phyloP scores from a whole-genome alignment of 1,284 basidiomycete species.

The Melampsora larici-populina region DNA sequence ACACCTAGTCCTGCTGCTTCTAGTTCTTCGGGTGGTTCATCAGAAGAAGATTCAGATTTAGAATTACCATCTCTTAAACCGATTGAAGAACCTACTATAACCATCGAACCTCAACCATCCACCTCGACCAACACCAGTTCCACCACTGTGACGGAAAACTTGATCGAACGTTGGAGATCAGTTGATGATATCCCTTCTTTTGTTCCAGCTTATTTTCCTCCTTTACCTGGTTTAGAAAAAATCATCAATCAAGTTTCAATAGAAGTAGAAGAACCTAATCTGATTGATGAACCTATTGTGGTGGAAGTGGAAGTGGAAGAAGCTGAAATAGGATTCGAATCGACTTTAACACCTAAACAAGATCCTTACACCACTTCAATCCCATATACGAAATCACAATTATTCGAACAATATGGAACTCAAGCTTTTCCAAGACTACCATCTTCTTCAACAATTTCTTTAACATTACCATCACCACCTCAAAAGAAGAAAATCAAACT shows the following conservation, averaged over 20 bases:
- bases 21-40: slow-evolving; percentile 17
- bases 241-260: not conserved
- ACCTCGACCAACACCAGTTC: too few species aligned
- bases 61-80: not conserved
- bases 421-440: not conserved
- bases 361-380: slow-evolving; percentile 12
- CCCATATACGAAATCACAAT: slow-evolving; percentile 13
- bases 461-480: not conserved
- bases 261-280: not conserved
- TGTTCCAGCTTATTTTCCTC: slow-evolving; percentile 21
- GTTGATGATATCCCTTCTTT: slow-evolving; percentile 16
- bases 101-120: not conserved
- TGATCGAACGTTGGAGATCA: slow-evolving; percentile 10
- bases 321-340: too few species aligned
- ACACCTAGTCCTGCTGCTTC: slow-evolving; percentile 8
- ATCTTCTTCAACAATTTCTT: not conserved
- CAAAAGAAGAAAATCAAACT: not conserved
- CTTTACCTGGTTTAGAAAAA: slow-evolving; percentile 32
- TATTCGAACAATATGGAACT: slow-evolving; percentile 14
- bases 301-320: not conserved
- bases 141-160: not conserved
- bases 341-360: not conserved
- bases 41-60: slow-evolving; percentile 10
- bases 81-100: not conserved
- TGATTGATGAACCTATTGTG: not conserved